These are phyloP conservation scores for Dryadomyces sulphureus DNA, from an alignment of 2,329 filamentous ascomycete species.

Conservation along the genomic window DNA sequence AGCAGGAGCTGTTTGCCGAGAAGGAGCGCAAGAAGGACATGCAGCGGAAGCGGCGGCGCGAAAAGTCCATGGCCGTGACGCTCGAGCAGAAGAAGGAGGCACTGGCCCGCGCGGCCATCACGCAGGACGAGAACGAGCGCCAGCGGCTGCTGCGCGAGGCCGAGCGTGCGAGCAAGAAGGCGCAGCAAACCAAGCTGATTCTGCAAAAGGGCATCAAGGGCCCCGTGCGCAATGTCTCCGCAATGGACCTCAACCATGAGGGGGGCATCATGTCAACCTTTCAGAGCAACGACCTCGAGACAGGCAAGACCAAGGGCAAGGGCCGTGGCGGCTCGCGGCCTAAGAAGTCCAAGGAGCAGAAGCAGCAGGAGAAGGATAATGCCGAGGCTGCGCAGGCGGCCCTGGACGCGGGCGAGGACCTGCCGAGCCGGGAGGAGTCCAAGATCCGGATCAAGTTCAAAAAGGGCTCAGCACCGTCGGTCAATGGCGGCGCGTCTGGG, in stretches of 20 bases:
- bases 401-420: slow-evolving; percentile 62
- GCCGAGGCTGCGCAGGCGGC: slow-evolving; percentile 82
- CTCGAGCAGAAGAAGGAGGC: slow-evolving; percentile 82
- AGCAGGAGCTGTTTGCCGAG: slow-evolving; percentile 80
- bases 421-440: slow-evolving; percentile 41
- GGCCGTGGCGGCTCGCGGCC: slow-evolving; percentile 50
- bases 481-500: slow-evolving; percentile 7
- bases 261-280: slow-evolving; percentile 79
- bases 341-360: slow-evolving; percentile 83
- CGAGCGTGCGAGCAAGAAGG: slow-evolving; percentile 84
- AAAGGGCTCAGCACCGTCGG: slow-evolving; percentile 25
- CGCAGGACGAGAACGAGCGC: slow-evolving; percentile 69
- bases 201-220: slow-evolving; percentile 77
- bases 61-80: slow-evolving; percentile 89
- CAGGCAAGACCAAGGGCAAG: slow-evolving; percentile 34
- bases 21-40: slow-evolving; percentile 99
- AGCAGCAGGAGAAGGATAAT: slow-evolving; percentile 65
- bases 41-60: slow-evolving; percentile 89
- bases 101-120: slow-evolving; percentile 60
- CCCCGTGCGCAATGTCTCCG: slow-evolving; percentile 50
- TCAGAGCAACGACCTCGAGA: slow-evolving; percentile 47
- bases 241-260: slow-evolving; percentile 66
- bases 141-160: slow-evolving; percentile 72
- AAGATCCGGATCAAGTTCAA: slow-evolving; percentile 53
- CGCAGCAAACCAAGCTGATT: slow-evolving; percentile 75